Evolutionary conservation across 139 green algal genomes (phyloP), one percentile per base, ranked within the genome.

Genomic region (Chlamydomonas urium): DNA sequence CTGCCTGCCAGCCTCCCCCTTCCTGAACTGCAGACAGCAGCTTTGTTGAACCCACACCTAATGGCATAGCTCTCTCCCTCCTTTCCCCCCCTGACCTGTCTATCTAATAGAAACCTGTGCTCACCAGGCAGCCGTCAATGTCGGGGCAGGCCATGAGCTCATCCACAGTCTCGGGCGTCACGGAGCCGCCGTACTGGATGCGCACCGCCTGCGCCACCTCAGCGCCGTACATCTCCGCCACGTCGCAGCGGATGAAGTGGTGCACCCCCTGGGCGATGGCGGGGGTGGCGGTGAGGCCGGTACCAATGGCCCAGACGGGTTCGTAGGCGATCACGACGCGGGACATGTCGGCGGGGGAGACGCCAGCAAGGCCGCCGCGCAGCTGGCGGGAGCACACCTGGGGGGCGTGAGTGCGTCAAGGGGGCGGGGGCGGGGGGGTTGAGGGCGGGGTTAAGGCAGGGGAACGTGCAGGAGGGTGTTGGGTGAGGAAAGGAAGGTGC

Each of bases 121-220:
- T n/a, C 10, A 67, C 33, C 6, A 67, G 60, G 29, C 60, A 67
- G 17, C 60, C 60, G 33, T 67, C 60, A 10, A 67, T 67, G 33
- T 67, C 60, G 32, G 60, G 60, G 33, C 60, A 67, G 23, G 32
- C n/a, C 60, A 67, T 67, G 26, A 45, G 60, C 32, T 67, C 60
- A 21, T 67, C 60, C 26, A 67, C 60, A 8, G 26, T 47, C 60
- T 67, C 60, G 5, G 60, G 60, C 5, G 60, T 67, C 21, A 67
- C 60, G 33, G 8, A 32, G 17, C 60, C 60, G 10, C 60, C 60
- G 60, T 67, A 67, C 60, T 67, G 60, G 60, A 67, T 67, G 60
- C 60, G 60, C 14, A 67, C 60, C 33, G 31, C 33, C 10, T 38
- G 10, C 33, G 60, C 60, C 10, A 67, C 60, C 31, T 45, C 60